These are phyloP conservation scores for Cinnamomum micranthum DNA, from an alignment of 164 flowering plant genomes.

Conservation along the genomic window DNA sequence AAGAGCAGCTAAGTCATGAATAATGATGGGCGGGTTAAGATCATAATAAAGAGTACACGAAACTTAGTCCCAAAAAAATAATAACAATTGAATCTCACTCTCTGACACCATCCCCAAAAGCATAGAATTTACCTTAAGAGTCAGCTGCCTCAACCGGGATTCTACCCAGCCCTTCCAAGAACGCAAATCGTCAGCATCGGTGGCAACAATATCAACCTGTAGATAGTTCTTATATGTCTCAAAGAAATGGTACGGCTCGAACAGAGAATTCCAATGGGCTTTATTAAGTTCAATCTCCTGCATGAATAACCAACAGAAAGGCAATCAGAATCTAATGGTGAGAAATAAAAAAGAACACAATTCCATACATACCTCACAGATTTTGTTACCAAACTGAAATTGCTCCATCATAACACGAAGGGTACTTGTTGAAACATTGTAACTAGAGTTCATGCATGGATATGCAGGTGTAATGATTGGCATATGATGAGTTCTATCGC, in stretches of 20 bases:
- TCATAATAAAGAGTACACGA: too few species aligned
- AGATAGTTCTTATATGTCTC: conserved; percentile 85
- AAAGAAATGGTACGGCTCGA: conserved; percentile 86
- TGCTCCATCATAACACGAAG: conserved; percentile 95
- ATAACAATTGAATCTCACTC: not conserved
- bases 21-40: too few species aligned
- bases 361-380: conserved; percentile 63
- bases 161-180: conserved; percentile 99
- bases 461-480: conserved; percentile 99
- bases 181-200: conserved; percentile 75
- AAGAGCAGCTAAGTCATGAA: not conserved
- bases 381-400: conserved; percentile 67
- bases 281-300: conserved; percentile 90
- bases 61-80: too few species aligned
- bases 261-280: conserved; percentile 68
- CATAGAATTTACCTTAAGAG: conserved; percentile 62
- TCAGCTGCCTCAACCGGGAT: conserved; percentile 86
- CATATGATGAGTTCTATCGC: conserved; percentile 85
- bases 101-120: not conserved
- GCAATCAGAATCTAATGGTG: not conserved
- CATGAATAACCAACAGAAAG: conserved; percentile 2
- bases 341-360: not conserved
- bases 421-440: conserved; percentile 91
- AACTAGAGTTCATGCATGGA: conserved; percentile 99
- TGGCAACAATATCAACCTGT: conserved; percentile 91